Percentiles rank a stretch among this genome's conserved stretches.
Conservation (phyloP, 352 stramenopile genomes). For the Phytopythium sindhum region DNA sequence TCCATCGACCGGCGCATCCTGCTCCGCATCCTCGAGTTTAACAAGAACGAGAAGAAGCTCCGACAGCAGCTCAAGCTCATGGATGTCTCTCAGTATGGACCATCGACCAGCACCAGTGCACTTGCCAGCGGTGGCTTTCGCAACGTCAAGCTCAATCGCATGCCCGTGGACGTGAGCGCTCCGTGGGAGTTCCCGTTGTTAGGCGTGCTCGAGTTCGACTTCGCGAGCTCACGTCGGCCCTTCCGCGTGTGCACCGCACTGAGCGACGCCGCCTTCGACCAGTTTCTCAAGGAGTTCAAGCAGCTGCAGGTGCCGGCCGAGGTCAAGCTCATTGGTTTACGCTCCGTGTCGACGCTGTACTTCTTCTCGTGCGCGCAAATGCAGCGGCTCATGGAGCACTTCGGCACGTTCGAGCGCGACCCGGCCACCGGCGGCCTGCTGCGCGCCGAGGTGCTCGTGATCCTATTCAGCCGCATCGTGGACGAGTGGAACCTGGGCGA, state of each 20-base stretch:
- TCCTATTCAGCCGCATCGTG: conserved; percentile 60
- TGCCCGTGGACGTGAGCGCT: conserved; percentile 43
- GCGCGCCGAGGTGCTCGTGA: conserved; percentile 68
- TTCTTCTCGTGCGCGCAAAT: conserved; percentile 68
- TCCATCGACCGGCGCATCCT: conserved; percentile 70
- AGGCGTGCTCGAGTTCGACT: conserved; percentile 73
- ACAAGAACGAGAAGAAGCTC: conserved; percentile 52
- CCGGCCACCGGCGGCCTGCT: conserved; percentile 44
- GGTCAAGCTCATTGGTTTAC: conserved; percentile 66
- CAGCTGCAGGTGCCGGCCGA: conserved; percentile 52
- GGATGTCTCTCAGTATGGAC: conserved; percentile 59
- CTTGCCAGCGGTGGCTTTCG: conserved; percentile 34
- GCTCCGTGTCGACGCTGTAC: conserved; percentile 65
- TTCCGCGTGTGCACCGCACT: conserved; percentile 57
- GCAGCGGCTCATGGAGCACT: conserved; percentile 78
- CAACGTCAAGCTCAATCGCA: conserved; percentile 59
- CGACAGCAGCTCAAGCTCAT: conserved; percentile 51
- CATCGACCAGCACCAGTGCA: conserved; percentile 3
- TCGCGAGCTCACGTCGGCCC: conserved; percentile 54
- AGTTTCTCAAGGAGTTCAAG: conserved; percentile 81
- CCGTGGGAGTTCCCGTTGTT: conserved; percentile 63
- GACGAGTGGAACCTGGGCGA: conserved; percentile 72
- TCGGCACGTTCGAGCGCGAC: conserved; percentile 68
- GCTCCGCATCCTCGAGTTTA: conserved; percentile 64
- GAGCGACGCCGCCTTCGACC: conserved; percentile 61